Percentiles rank a stretch among this genome's conserved stretches.
Evolutionary conservation across 192 early-diverging fungal genomes (phyloP).

Genomic region (Coemansia umbellata): DNA sequence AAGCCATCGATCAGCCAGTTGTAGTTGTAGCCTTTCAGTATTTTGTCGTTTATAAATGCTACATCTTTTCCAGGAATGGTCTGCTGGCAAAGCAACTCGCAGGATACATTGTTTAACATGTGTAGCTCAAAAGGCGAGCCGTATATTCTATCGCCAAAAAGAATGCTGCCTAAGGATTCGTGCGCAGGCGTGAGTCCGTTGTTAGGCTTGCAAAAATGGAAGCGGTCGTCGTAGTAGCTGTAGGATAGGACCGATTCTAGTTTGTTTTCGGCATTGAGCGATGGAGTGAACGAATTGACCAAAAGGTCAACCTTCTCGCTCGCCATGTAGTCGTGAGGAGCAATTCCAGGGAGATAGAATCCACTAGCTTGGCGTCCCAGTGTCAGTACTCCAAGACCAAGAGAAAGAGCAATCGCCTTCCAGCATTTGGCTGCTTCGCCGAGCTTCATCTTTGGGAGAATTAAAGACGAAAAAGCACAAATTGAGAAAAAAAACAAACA

Average conservation of each 20-base stretch:
- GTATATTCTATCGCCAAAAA: slow-evolving; percentile 95
- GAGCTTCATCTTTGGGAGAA: slow-evolving; percentile 16
- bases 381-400: slow-evolving; percentile 4
- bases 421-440: slow-evolving; percentile 7
- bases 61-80: slow-evolving; percentile 68
- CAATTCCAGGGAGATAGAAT: slow-evolving; percentile 94
- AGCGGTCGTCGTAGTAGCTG: slow-evolving; percentile 82
- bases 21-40: slow-evolving; percentile 68
- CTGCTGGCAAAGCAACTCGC: slow-evolving; percentile 62
- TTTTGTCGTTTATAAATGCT: slow-evolving; percentile 82
- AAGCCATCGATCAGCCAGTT: slow-evolving; percentile 92
- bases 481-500: slow-evolving; percentile 1
- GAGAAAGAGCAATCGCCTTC: slow-evolving; percentile 14
- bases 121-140: slow-evolving; percentile 74
- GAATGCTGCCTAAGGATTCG: slow-evolving; percentile 85
- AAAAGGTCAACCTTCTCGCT: slow-evolving; percentile 67
- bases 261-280: slow-evolving; percentile 55
- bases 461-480: not conserved
- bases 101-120: slow-evolving; percentile 57
- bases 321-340: slow-evolving; percentile 76
- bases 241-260: slow-evolving; percentile 77
- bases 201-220: slow-evolving; percentile 81
- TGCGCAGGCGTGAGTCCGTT: slow-evolving; percentile 59
- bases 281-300: slow-evolving; percentile 86
- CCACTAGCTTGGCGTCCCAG: slow-evolving; percentile 39